Percentiles rank a stretch among this genome's conserved stretches.
Conservation (phyloP, 2,329 filamentous ascomycete species). For the Sarocladiaceae sp. region DNA sequence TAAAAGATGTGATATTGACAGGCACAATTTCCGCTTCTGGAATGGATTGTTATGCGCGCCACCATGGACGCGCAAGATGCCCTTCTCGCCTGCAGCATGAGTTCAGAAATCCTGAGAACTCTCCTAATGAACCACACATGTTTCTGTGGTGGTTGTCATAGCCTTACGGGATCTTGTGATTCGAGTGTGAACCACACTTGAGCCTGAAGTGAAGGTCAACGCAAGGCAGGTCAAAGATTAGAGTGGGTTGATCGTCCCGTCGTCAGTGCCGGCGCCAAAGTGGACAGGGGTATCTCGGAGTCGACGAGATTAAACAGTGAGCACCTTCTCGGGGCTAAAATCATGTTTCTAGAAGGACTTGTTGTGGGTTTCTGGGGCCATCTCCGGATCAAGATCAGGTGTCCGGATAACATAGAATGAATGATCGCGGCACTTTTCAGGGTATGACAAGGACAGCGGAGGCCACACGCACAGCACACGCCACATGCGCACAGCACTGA, state of each 20-base stretch:
- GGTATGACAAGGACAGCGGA: not conserved
- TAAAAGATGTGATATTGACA: conserved; percentile 9
- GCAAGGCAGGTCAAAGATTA: not conserved
- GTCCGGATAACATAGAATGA: not conserved
- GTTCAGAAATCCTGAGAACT: no score
- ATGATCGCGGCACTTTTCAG: not conserved
- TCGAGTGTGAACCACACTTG: not conserved
- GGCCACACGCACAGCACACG: conserved; percentile 1
- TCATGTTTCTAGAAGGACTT: conserved; percentile 5
- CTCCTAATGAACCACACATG: no score
- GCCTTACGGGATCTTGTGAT: no score
- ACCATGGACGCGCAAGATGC: not conserved
- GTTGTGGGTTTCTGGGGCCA: not conserved
- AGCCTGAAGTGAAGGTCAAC: not conserved
- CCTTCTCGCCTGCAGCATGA: not conserved
- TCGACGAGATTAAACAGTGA: conserved; percentile 2
- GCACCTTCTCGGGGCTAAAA: not conserved
- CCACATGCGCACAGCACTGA: not conserved
- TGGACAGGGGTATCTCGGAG: not conserved
- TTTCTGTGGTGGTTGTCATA: no score
- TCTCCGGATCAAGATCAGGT: not conserved
- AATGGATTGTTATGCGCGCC: conserved; percentile 1
- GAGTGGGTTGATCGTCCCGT: not conserved
- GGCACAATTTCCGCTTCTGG: conserved; percentile 9
- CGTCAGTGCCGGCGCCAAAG: not conserved